Percentiles rank a stretch among this genome's conserved stretches.
These are phyloP conservation scores for Fusarium odoratissimum DNA, from an alignment of 2,329 filamentous ascomycete genomes.

Conservation along the genomic window DNA sequence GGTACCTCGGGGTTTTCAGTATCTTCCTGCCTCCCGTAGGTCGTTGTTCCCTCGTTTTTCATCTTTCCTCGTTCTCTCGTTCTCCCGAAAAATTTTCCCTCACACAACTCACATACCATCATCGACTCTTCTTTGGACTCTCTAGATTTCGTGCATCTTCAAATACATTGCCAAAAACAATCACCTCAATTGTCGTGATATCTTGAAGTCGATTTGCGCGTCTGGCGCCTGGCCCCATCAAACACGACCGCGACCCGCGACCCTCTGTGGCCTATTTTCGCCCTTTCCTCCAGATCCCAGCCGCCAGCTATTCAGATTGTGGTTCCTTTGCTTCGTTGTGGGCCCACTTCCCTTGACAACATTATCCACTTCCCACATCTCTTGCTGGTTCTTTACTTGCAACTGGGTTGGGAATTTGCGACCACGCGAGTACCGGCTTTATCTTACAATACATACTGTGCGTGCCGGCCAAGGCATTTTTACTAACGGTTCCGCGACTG, in stretches of 20 bases:
- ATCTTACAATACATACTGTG: slow-evolving; percentile 33
- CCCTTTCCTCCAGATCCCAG: slow-evolving; percentile 45
- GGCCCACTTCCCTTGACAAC: slow-evolving; percentile 44
- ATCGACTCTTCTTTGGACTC: slow-evolving; percentile 31
- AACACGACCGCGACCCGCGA: slow-evolving; percentile 44
- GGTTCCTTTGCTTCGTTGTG: slow-evolving; percentile 43
- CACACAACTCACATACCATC: slow-evolving; percentile 40
- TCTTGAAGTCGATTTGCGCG: slow-evolving; percentile 41
- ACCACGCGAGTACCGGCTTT: slow-evolving; percentile 32
- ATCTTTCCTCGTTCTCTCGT: slow-evolving; percentile 38
- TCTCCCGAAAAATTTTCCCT: slow-evolving; percentile 36
- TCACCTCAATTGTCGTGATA: slow-evolving; percentile 31
- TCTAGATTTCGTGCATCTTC: slow-evolving; percentile 12
- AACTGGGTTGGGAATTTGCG: slow-evolving; percentile 31
- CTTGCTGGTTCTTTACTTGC: slow-evolving; percentile 22
- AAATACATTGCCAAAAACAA: slow-evolving; percentile 10
- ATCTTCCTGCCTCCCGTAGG: slow-evolving; percentile 30
- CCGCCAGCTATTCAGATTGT: slow-evolving; percentile 44
- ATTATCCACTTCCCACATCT: slow-evolving; percentile 44
- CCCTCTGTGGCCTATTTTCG: slow-evolving; percentile 42
- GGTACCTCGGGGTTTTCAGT: slow-evolving; percentile 29
- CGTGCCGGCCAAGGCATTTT: slow-evolving; percentile 38
- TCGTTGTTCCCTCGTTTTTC: slow-evolving; percentile 41
- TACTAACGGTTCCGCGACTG: slow-evolving; percentile 40
- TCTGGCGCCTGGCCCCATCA: slow-evolving; percentile 47